Base-by-base conservation (phyloP, 352 stramenopile genomes). In the Lagenidium giganteum region DNA sequence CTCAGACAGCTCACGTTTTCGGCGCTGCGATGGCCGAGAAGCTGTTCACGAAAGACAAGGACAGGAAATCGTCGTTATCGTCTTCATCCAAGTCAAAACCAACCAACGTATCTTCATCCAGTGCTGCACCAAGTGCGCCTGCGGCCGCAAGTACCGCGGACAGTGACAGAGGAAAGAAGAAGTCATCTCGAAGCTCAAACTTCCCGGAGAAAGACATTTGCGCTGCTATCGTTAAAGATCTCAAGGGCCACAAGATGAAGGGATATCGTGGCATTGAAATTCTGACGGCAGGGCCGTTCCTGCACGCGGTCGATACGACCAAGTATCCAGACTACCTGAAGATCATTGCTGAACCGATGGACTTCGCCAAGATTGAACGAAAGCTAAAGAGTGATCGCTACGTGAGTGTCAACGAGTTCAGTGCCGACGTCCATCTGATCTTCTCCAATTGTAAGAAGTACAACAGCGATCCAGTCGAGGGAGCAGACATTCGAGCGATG, bases 361-460 rank as follows among this genome's bases (percentile, higher is more conserved):
- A 93, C 62, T 91, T 93, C 40, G 70, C 77, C 1, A 93, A 89
- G 53, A 93, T 93, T 33, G 81, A 93, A 49, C 71, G 73, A 12
- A 93, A 93, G 37, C 55, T 93, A n/a, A 91, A 90, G 48, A 76
- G 69, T 12, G 78, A 91, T 53, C 77, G 82, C 0, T 93, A 93
- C 37, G 57, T 54, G 24, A 83, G 75, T 23, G 54, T 86, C 23
- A 78, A 83, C 32, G 79, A 90, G 40, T 93, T 93, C 47, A 83
- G 74, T 34, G 82, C 82, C 8, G 82, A 93, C 36, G 77, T 93
- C 6, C 79, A 92, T 36, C 57, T 93, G 53, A 92, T 93, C 14
- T 92, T 93, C 56, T 87, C 79, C 22, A 93, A 93, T 44, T 93
- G 82, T 29, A 70, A 89, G 65, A 92, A 92, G 60, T 93, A 93